Conservation (phyloP, 202 grass and related monocot genomes). For the Hordeum pubiflorum region DNA sequence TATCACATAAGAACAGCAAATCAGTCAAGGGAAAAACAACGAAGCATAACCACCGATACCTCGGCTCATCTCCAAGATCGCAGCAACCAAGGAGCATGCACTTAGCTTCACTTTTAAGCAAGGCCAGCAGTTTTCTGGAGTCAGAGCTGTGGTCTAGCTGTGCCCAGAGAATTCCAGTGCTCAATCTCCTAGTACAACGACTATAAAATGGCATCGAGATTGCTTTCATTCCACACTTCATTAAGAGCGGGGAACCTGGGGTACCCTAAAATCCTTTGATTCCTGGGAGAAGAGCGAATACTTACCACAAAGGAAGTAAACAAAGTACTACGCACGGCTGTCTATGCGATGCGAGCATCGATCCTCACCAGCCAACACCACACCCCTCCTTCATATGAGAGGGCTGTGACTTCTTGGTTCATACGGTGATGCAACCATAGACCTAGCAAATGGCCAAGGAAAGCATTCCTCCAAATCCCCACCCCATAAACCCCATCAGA, state of each 20-base stretch:
- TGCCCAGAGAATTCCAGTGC: background rate
- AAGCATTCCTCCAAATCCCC: background rate
- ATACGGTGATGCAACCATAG: background rate
- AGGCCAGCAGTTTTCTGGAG: background rate
- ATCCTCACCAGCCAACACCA: background rate
- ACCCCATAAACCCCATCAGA: background rate
- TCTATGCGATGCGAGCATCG: background rate
- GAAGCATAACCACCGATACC: background rate
- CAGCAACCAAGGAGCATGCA: background rate
- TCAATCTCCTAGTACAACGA: background rate
- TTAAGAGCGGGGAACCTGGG: too few relatives aligned
- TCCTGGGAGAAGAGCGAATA: background rate
- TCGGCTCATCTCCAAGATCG: too few relatives aligned
- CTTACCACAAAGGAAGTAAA: background rate
- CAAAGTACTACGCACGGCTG: background rate
- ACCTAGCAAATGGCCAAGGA: slow-evolving; percentile 12
- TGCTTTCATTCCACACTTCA: background rate
- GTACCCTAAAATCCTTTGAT: background rate
- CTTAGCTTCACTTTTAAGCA: background rate
- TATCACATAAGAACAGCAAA: too few relatives aligned
- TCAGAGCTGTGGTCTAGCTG: background rate
- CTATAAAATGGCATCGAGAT: background rate
- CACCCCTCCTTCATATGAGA: background rate
- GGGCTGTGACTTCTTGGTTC: background rate
- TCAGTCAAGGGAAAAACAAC: background rate